Conservation (phyloP, 2,329 filamentous ascomycete genomes). For the Fusarium humuli region DNA sequence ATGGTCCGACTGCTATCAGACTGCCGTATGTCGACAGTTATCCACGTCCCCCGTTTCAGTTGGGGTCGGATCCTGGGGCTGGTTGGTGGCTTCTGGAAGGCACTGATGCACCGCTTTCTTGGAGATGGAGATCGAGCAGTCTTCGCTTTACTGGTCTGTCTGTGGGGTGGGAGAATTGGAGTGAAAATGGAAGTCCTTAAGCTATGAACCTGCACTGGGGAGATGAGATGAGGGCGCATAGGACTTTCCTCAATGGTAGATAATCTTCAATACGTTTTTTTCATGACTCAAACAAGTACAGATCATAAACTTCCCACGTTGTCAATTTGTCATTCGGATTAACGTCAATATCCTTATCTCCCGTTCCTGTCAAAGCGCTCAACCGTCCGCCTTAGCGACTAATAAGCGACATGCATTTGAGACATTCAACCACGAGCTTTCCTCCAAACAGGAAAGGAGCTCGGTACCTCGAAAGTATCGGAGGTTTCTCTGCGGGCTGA, state of each 20-base stretch:
- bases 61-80: not conserved
- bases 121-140: not conserved
- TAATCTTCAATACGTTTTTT: not conserved
- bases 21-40: not conserved
- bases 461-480: not conserved
- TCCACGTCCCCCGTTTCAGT: not conserved
- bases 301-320: too few species aligned
- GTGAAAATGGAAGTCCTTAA: not conserved
- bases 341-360: not conserved
- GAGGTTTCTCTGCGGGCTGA: not conserved
- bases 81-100: conserved; percentile 1
- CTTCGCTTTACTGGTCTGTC: not conserved
- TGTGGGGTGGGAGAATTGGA: not conserved
- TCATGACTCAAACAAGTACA: not conserved
- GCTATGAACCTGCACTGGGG: not conserved
- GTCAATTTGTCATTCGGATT: not conserved
- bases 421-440: not conserved
- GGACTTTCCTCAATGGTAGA: not conserved
- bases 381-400: not conserved
- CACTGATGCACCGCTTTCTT: not conserved
- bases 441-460: not conserved
- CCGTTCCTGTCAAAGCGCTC: not conserved
- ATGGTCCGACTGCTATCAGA: not conserved
- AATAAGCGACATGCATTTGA: not conserved
- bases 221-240: not conserved